phyloP scores from a whole-genome alignment of 2,329 filamentous ascomycete species.

The Cladosporium phlei region DNA sequence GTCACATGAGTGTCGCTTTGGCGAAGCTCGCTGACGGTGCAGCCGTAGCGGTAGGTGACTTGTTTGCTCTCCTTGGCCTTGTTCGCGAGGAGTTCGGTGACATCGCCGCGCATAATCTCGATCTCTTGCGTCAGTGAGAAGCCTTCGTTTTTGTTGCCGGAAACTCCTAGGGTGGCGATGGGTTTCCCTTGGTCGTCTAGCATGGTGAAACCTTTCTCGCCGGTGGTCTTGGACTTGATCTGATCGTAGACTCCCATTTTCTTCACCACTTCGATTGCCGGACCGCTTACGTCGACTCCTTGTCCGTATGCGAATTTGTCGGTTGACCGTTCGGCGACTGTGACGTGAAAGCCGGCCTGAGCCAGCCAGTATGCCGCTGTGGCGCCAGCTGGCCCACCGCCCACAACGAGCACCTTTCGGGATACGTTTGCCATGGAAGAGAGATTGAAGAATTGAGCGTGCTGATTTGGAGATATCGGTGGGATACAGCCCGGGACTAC shows the following conservation, averaged over 20 bases:
- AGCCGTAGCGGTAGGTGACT: conserved; percentile 16
- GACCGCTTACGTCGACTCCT: conserved; percentile 27
- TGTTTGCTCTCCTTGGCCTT: conserved; percentile 17
- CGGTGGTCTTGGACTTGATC: conserved; percentile 24
- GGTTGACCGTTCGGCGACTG: conserved; percentile 23
- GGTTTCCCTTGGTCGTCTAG: conserved; percentile 23
- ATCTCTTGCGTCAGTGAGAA: conserved; percentile 21
- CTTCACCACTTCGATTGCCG: conserved; percentile 22
- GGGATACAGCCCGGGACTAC: too few relatives aligned
- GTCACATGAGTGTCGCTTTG: conserved; percentile 8
- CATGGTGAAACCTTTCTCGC: conserved; percentile 26
- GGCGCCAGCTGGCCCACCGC: conserved; percentile 24
- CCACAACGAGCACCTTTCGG: conserved; percentile 20
- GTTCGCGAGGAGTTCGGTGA: conserved; percentile 42
- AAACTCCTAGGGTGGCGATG: conserved; percentile 15
- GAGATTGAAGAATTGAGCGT: too few relatives aligned
- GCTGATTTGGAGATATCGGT: too few relatives aligned
- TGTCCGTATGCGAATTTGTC: conserved; percentile 20
- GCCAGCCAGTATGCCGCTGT: conserved; percentile 24
- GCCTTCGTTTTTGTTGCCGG: neutral
- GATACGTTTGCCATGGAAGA: neutral
- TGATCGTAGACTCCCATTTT: conserved; percentile 25
- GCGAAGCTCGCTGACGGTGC: conserved; percentile 12
- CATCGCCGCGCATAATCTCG: conserved; percentile 44
- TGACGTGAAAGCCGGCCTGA: conserved; percentile 19